These are phyloP conservation scores for Acanthamoeba castellanii DNA, from an alignment of 208 protist species.

Conservation along the genomic window DNA sequence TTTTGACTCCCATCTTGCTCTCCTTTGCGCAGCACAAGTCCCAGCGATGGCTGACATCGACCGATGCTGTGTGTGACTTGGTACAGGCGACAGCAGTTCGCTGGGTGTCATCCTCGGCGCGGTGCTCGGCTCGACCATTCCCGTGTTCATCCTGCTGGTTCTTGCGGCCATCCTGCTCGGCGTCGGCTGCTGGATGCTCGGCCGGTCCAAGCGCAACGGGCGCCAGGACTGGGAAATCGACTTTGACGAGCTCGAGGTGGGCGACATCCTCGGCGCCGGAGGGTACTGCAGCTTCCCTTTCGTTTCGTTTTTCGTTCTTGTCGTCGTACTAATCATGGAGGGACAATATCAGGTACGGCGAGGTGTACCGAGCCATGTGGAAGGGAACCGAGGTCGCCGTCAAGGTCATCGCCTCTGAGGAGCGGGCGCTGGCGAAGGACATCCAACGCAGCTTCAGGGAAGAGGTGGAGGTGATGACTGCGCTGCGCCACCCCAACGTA, in stretches of 20 bases:
- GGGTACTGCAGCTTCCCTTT: neutral
- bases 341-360: neutral
- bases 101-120: neutral
- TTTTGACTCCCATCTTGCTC: neutral
- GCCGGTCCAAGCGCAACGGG: neutral
- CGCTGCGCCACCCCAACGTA: slow-evolving; percentile 43
- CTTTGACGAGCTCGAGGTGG: neutral
- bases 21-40: neutral
- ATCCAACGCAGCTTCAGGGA: neutral
- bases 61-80: neutral
- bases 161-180: neutral
- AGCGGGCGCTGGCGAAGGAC: neutral
- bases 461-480: slow-evolving; percentile 4
- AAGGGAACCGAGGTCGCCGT: slow-evolving; percentile 59
- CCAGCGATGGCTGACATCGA: neutral
- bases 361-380: slow-evolving; percentile 14
- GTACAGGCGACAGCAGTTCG: neutral
- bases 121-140: neutral
- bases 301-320: neutral
- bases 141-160: neutral
- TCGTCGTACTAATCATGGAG: no score
- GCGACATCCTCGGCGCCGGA: slow-evolving; percentile 7
- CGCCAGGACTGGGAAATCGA: slow-evolving; percentile 43
- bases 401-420: slow-evolving; percentile 19
- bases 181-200: neutral